Conservation (phyloP, 495 filamentous ascomycete genomes). For the Talaromyces thailandensis region DNA sequence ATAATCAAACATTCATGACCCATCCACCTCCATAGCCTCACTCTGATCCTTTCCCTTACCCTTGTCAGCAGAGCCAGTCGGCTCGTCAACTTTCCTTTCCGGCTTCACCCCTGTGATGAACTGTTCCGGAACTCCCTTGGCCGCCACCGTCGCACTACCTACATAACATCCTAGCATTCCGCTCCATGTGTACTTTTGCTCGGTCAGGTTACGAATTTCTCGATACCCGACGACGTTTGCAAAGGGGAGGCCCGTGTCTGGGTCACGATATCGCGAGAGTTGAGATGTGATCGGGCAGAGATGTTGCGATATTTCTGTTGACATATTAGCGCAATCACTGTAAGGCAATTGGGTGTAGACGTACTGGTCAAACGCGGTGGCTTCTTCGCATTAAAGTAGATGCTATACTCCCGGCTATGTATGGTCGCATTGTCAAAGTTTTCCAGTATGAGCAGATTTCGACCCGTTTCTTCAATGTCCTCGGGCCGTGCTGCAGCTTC, state of each 20-base stretch:
- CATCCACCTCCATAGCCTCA: conserved; percentile 19
- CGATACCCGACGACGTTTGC: conserved; percentile 64
- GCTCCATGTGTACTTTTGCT: conserved; percentile 64
- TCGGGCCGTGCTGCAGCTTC: conserved; percentile 20
- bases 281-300: conserved; percentile 75
- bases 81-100: conserved; percentile 10
- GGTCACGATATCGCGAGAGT: conserved; percentile 68
- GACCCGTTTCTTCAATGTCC: conserved; percentile 41
- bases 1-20: neutral
- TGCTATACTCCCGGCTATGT: conserved; percentile 39
- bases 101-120: conserved; percentile 37
- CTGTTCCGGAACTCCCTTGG: conserved; percentile 58
- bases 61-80: neutral
- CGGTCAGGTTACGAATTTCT: conserved; percentile 52
- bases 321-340: conserved; percentile 12
- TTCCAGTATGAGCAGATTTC: conserved; percentile 43
- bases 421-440: conserved; percentile 47
- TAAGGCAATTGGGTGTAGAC: conserved; percentile 16
- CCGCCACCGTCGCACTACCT: conserved; percentile 50
- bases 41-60: neutral
- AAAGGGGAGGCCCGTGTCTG: conserved; percentile 67
- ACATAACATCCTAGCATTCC: conserved; percentile 67
- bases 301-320: conserved; percentile 36
- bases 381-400: conserved; percentile 44
- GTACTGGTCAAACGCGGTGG: conserved; percentile 39